Base-by-base conservation (phyloP, 805 yeast species). In the Yamadazyma nakazawae region DNA sequence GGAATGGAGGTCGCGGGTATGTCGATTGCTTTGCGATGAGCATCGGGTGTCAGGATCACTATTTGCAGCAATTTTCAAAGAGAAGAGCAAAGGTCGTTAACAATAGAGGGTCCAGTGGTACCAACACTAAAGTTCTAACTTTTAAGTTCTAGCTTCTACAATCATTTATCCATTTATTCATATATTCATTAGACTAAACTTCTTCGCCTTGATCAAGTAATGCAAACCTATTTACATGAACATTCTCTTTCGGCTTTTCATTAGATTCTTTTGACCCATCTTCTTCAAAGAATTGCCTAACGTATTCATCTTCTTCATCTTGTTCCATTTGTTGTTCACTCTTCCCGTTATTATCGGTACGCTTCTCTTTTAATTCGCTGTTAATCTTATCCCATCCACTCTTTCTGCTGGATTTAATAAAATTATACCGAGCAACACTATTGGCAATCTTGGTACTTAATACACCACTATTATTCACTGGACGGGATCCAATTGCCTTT, bases 331-430 rank as follows among this genome's bases (percentile, higher is more conserved):
- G 58, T 26, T 52, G 60, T 17, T 47, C 59, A 9, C 63, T 53
- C 37, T 52, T 46, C 9, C 47, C 58, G 13, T 40, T 37, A 1
- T 49, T 11, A 5, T 25, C 35, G n/a, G 34, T 17, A 14, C 12
- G 19, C 30, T 24, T 21, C 13, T n/a, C 9, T 9, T 35, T 35
- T 37, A 50, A 26, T 21, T 43, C 50, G 26, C 44, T 46, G 36
- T 55, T 85, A 45, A 84, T 82, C 37, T 73, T 67, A 42, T 84
- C 90, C 94, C 92, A 85, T 13, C 80, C 84, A 0, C 87, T 67
- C 61, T 84, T 85, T 63, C 94, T 74, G 10, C 84, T 72, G 17
- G 63, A 67, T 55, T 80, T 84, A 25, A 85, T 81, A 54, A 70
- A 78, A 55, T 74, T 82, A 18, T 88, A 83, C 58, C 88, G 76